A percentile compares a stretch with the other conserved stretches of the same genome.
Conservation (phyloP, 495 filamentous ascomycete species). For the Saxophila tyrrhenica region DNA sequence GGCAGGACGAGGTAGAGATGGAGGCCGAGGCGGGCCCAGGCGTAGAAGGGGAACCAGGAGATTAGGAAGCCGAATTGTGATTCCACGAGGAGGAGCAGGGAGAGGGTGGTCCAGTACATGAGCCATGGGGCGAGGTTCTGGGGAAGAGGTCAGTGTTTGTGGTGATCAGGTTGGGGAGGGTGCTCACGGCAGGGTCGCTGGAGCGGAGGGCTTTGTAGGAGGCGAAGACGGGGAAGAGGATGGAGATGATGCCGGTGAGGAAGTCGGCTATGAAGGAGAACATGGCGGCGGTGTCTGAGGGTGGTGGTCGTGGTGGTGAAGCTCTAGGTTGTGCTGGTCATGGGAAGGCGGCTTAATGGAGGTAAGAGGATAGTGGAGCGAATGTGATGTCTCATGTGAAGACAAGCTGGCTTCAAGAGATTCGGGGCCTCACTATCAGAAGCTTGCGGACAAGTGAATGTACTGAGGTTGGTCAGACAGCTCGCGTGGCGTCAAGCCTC, state of each 20-base stretch:
- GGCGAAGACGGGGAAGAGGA: constrained; percentile 92
- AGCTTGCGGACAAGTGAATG: too few species aligned
- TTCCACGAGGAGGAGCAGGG: constrained; percentile 70
- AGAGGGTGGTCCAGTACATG: constrained; percentile 96
- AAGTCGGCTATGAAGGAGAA: constrained; percentile 72
- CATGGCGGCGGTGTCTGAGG: constrained; percentile 36
- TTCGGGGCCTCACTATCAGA: too few species aligned
- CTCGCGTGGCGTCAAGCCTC: too few species aligned
- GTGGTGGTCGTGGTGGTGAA: too few species aligned
- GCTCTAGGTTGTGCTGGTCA: neutral
- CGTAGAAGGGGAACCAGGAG: constrained; percentile 86
- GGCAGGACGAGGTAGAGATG: constrained; percentile 95
- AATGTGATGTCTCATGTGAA: too few species aligned
- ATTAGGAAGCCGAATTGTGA: constrained; percentile 79
- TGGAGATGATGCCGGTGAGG: constrained; percentile 72
- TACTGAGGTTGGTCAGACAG: too few species aligned
- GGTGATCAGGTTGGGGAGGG: neutral
- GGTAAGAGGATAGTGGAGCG: neutral
- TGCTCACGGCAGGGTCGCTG: constrained; percentile 63
- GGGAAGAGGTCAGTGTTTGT: neutral
- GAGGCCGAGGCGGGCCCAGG: constrained; percentile 77
- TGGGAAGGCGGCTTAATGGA: neutral
- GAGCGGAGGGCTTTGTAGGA: constrained; percentile 97
- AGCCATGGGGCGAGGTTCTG: constrained; percentile 78
- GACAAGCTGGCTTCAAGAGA: too few species aligned